Conservation (phyloP, 1,284 basidiomycete species). For the Cryptococcus amylolentus region DNA sequence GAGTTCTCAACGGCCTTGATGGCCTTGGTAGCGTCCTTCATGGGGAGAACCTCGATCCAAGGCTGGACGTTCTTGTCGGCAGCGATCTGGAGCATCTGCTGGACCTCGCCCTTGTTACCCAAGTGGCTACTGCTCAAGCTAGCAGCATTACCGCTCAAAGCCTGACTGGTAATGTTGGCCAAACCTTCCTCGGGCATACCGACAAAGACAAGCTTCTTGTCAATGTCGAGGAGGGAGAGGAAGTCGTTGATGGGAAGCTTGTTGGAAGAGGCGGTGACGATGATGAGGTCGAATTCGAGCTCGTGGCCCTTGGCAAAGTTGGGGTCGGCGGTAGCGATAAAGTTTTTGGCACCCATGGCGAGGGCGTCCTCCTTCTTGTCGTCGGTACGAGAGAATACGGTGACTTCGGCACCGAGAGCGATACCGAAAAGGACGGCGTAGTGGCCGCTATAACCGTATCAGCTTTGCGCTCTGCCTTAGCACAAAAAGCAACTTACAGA, state of each 20-base stretch:
- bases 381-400: slow-evolving; percentile 63
- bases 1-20: slow-evolving; percentile 56
- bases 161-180: slow-evolving; percentile 17
- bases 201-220: slow-evolving; percentile 57
- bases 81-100: slow-evolving; percentile 59
- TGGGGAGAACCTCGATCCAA: slow-evolving; percentile 55
- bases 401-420: slow-evolving; percentile 60
- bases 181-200: slow-evolving; percentile 48
- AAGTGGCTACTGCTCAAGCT: slow-evolving; percentile 53
- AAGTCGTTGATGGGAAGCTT: slow-evolving; percentile 50
- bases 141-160: slow-evolving; percentile 22
- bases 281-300: slow-evolving; percentile 59
- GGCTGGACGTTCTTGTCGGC: slow-evolving; percentile 56
- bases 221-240: slow-evolving; percentile 54
- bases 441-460: slow-evolving; percentile 42
- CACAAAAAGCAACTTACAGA: slow-evolving; percentile 26
- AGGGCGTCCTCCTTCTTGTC: slow-evolving; percentile 61
- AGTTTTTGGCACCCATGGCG: slow-evolving; percentile 59
- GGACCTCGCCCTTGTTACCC: slow-evolving; percentile 59
- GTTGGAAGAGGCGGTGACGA: slow-evolving; percentile 54
- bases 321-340: slow-evolving; percentile 52
- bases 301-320: slow-evolving; percentile 52
- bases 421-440: slow-evolving; percentile 60
- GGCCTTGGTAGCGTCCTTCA: slow-evolving; percentile 58
- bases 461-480: neutral